Base-by-base conservation (phyloP, 2,329 filamentous ascomycete genomes). In the Botrytis squamosa region DNA sequence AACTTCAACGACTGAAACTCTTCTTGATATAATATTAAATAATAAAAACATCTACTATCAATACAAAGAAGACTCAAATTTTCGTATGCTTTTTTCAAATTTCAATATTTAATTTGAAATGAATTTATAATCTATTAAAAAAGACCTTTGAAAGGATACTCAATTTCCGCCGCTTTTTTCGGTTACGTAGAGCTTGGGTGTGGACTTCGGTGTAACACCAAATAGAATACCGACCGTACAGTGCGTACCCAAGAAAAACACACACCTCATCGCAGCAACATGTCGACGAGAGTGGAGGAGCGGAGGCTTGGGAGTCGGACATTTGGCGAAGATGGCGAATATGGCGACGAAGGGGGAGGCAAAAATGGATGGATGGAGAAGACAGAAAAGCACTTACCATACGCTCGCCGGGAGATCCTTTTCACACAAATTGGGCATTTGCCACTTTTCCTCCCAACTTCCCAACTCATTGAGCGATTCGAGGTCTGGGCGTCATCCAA, bases 331-430 rank as follows among this genome's bases (percentile, higher is more conserved):
- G 5, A 36, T 49, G 29, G 44, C n/a, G 12, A 57, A 29, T 59
- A 38, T 49, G 33, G 44, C 33, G 44, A 68, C 22, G 65, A 55
- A 55, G n/a, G 63, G 62, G 65, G 8, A 40, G 25, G 33, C n/a
- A 36, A 33, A 67, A 40, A 5, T 18, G 29, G 46, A 22, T 36
- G 22, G 38, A 22, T 36, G 22, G 38, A 71, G 22, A 46, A 25
- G 33, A 18, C 14, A 20, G 9, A 44, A 57, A 59, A 72, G 63
- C 62, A 42, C 63, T 68, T 72, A 72, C 62, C 70, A 72, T 46
- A n/a, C 38, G 69, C 57, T 71, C 57, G 42, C 63, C n/a, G 22
- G 62, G 29, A 67, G 49, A 72, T 68, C 70, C 29, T 72, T 66
- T 59, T 49, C n/a, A 55, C 33, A 25, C 22, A 14, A 44, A 67